Conservation (phyloP, 2,329 filamentous ascomycete species). For the Aspergillus costaricaensis region DNA sequence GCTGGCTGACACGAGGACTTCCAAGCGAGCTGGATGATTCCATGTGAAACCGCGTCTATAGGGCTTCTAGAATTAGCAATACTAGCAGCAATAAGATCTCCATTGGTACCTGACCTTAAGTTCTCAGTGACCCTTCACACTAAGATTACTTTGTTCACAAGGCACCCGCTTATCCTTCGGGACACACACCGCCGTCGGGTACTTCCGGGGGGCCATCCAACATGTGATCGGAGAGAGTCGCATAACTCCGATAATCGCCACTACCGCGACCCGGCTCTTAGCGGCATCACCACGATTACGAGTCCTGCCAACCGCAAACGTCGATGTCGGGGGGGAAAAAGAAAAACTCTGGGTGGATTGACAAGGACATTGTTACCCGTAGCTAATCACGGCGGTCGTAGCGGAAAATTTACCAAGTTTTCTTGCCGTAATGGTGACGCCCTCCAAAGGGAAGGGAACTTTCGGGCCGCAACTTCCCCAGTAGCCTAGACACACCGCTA, state of each 20-base stretch:
- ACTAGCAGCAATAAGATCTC: not conserved
- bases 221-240: constrained; percentile 18
- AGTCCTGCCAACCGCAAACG: not conserved
- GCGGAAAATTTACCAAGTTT: not conserved
- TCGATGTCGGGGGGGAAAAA: not conserved
- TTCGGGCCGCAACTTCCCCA: constrained; percentile 6
- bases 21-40: not conserved
- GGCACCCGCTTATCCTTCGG: not conserved
- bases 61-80: not conserved
- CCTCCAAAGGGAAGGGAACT: not conserved
- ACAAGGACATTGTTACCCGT: not conserved
- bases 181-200: constrained; percentile 10
- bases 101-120: constrained; percentile 1
- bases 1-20: not conserved
- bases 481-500: constrained; percentile 11
- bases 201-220: constrained; percentile 6
- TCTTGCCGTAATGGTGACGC: constrained; percentile 16
- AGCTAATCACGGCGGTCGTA: not conserved
- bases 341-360: not conserved
- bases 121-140: not conserved
- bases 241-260: constrained; percentile 9
- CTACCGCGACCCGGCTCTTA: not conserved
- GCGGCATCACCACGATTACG: not conserved
- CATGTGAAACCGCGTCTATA: not conserved
- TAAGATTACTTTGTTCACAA: not conserved